Evolutionary conservation across 805 yeast genomes (phyloP).

Genomic region (Saccharomycopsis sp.): DNA sequence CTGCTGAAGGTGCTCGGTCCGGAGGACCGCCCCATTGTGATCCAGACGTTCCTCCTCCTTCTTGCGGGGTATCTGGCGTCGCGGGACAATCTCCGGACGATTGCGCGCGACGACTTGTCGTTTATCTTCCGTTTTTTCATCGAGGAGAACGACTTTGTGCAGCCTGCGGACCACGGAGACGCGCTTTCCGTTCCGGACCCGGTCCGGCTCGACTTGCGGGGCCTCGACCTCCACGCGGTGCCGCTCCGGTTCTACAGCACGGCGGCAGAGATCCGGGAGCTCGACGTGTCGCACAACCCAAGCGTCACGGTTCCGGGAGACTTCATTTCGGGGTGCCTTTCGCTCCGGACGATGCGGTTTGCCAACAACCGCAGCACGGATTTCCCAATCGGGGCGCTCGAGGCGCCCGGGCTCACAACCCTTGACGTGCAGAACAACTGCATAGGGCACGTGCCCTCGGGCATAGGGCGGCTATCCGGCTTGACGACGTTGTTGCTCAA

Average conservation of each 20-base stretch:
- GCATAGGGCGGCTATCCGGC: conserved; percentile 44
- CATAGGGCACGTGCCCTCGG: conserved; percentile 53
- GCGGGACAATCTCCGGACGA: conserved; percentile 69
- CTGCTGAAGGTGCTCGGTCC: conserved; percentile 67
- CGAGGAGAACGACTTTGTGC: conserved; percentile 54
- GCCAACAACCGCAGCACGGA: conserved; percentile 64
- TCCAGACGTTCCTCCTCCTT: conserved; percentile 65
- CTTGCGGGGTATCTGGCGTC: conserved; percentile 61
- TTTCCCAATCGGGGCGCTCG: conserved; percentile 68
- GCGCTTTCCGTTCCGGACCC: conserved; percentile 44
- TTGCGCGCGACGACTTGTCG: conserved; percentile 80
- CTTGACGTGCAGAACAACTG: conserved; percentile 77
- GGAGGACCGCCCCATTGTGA: conserved; percentile 68
- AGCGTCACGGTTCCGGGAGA: conserved; percentile 78
- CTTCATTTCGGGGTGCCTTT: conserved; percentile 67
- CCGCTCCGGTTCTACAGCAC: conserved; percentile 78
- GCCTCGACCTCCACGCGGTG: conserved; percentile 71
- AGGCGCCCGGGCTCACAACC: conserved; percentile 57
- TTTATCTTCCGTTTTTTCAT: conserved; percentile 76
- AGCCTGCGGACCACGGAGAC: conserved; percentile 58
- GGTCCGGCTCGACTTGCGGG: conserved; percentile 64
- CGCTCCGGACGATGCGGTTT: no score
- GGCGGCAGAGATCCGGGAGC: conserved; percentile 70
- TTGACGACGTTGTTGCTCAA: conserved; percentile 59
- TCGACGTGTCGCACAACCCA: conserved; percentile 83